These are phyloP conservation scores for Geotrichum histeridarum DNA, from an alignment of 1,139 yeast genomes.

Conservation along the genomic window DNA sequence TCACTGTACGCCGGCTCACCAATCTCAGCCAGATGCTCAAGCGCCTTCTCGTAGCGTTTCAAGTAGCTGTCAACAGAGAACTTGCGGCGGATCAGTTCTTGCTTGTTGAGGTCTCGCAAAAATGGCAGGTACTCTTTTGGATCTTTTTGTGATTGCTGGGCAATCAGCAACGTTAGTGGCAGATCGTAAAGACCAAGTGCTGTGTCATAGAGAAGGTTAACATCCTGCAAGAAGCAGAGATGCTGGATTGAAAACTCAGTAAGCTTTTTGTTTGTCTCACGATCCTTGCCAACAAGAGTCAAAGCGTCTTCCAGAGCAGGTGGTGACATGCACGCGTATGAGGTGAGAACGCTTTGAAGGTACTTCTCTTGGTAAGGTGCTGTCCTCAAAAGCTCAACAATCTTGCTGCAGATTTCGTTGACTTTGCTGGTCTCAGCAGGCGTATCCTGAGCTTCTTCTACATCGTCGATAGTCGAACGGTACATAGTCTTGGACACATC, in stretches of 20 bases:
- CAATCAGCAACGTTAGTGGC: constrained; percentile 71
- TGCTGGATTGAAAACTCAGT: constrained; percentile 63
- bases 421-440: constrained; percentile 46
- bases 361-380: constrained; percentile 55
- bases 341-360: constrained; percentile 77
- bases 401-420: constrained; percentile 68
- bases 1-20: constrained; percentile 48
- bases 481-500: constrained; percentile 83
- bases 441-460: constrained; percentile 11
- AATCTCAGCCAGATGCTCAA: constrained; percentile 57
- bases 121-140: constrained; percentile 96
- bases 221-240: constrained; percentile 86
- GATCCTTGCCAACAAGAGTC: constrained; percentile 49
- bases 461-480: constrained; percentile 52
- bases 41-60: constrained; percentile 62
- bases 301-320: constrained; percentile 78
- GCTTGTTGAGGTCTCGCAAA: constrained; percentile 69
- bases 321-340: constrained; percentile 87
- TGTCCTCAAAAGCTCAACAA: constrained; percentile 51
- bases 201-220: constrained; percentile 69
- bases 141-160: constrained; percentile 95
- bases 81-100: constrained; percentile 58
- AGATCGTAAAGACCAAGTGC: constrained; percentile 83
- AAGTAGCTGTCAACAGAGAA: constrained; percentile 78
- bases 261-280: constrained; percentile 34